A percentile compares a stretch with the other conserved stretches of the same genome.
Evolutionary conservation across 2,329 filamentous ascomycete genomes (phyloP).

Genomic region (Fusarium temperatum): DNA sequence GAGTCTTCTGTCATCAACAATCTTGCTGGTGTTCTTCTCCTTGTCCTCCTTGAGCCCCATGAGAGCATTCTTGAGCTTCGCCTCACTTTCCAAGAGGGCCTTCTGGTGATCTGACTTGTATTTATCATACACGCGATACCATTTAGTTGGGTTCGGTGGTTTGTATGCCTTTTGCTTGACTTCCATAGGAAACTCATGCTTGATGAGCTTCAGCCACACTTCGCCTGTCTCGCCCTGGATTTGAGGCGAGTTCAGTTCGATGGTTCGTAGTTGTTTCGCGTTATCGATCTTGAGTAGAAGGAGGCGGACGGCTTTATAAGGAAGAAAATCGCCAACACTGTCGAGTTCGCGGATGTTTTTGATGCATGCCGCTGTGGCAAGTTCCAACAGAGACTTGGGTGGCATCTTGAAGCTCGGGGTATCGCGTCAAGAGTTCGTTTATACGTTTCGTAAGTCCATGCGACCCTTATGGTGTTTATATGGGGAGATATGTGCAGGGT

Average conservation of each 20-base stretch:
- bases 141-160: conserved; percentile 73
- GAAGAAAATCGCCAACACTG: conserved; percentile 76
- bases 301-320: conserved; percentile 68
- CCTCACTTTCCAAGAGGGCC: conserved; percentile 67
- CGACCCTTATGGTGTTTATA: neutral
- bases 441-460: neutral
- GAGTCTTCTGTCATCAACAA: conserved; percentile 61
- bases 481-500: neutral
- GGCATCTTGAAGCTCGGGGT: conserved; percentile 43
- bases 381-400: conserved; percentile 60
- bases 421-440: neutral
- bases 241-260: conserved; percentile 82
- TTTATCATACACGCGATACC: conserved; percentile 80
- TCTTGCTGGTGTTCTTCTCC: conserved; percentile 63
- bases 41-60: conserved; percentile 66
- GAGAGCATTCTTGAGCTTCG: conserved; percentile 65
- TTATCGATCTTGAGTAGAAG: conserved; percentile 78
- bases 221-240: conserved; percentile 74
- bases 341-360: conserved; percentile 66
- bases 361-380: conserved; percentile 61
- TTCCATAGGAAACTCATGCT: conserved; percentile 76
- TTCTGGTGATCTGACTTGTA: conserved; percentile 69
- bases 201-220: conserved; percentile 83
- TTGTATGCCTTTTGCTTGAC: conserved; percentile 68
- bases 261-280: conserved; percentile 75